phyloP scores from a whole-genome alignment of 306 rosid genomes.

The Sophora flavescens region DNA sequence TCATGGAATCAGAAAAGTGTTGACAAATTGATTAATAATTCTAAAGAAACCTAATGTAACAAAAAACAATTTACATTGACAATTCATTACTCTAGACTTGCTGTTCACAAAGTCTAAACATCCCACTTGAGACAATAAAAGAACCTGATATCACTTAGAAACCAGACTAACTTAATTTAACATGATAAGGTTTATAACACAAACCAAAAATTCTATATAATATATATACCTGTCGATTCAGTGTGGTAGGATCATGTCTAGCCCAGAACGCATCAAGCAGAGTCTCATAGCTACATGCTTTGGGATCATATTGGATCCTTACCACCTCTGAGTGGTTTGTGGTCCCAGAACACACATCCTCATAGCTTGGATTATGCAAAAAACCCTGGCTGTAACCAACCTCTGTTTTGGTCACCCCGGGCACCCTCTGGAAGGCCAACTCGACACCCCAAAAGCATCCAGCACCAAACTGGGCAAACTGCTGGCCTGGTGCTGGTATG shows the following conservation, averaged over 20 bases:
- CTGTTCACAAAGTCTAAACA: constrained; percentile 11
- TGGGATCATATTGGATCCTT: constrained; percentile 85
- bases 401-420: constrained; percentile 88
- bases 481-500: constrained; percentile 79
- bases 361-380: constrained; percentile 77
- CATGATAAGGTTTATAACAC: background rate
- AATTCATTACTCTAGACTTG: constrained; percentile 1
- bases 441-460: constrained; percentile 99
- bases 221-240: constrained; percentile 79
- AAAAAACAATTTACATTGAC: constrained; percentile 19
- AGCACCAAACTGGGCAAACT: constrained; percentile 91
- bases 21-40: background rate
- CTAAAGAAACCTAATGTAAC: constrained; percentile 4
- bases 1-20: background rate
- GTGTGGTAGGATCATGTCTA: constrained; percentile 89
- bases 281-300: constrained; percentile 64
- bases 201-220: background rate
- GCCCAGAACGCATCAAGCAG: constrained; percentile 86
- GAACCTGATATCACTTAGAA: background rate
- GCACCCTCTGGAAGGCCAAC: constrained; percentile 81
- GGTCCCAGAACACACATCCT: constrained; percentile 84
- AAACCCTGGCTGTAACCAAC: constrained; percentile 89
- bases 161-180: constrained; percentile 31
- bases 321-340: constrained; percentile 82
- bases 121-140: background rate